phyloP scores from a whole-genome alignment of 805 yeast species.

The Grigorovia yakushimaensis region DNA sequence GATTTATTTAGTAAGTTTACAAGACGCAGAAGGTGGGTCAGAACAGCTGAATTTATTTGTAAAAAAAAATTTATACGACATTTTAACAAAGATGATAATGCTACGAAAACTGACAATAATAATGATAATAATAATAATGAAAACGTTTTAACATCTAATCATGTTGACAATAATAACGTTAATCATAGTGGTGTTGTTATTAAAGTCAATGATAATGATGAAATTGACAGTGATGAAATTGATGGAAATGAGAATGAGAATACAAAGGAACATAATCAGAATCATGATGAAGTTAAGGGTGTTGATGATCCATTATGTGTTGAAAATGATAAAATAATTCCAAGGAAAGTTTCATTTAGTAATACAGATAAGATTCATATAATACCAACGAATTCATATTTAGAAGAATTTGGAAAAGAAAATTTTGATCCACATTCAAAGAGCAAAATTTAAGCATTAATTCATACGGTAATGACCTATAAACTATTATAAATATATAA shows the following conservation, averaged over 20 bases:
- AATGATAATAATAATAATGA: not conserved
- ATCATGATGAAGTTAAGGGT: not conserved
- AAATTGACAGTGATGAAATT: no score
- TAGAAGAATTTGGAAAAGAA: not conserved
- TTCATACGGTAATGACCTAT: no score
- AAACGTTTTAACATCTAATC: not conserved
- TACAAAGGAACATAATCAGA: no score
- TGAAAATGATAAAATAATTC: not conserved
- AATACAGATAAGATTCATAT: conserved; percentile 22
- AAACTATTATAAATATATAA: no score
- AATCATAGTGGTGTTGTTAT: no score
- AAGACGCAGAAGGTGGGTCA: conserved; percentile 89
- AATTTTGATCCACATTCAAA: not conserved
- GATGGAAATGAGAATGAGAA: no score
- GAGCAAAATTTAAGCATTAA: no score
- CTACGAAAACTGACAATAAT: not conserved
- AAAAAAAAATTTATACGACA: conserved; percentile 1
- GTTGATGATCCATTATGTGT: not conserved
- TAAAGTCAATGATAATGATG: conserved; percentile 3
- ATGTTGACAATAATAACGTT: not conserved
- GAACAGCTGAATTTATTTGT: conserved; percentile 76
- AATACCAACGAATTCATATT: conserved; percentile 11
- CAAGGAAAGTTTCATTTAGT: conserved; percentile 28
- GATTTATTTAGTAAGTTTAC: conserved; percentile 87
- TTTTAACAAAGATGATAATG: not conserved